Percentiles rank a stretch among this genome's conserved stretches.
Conservation (phyloP, 2,329 filamentous ascomycete genomes). For the Helicocarpus griseus region DNA sequence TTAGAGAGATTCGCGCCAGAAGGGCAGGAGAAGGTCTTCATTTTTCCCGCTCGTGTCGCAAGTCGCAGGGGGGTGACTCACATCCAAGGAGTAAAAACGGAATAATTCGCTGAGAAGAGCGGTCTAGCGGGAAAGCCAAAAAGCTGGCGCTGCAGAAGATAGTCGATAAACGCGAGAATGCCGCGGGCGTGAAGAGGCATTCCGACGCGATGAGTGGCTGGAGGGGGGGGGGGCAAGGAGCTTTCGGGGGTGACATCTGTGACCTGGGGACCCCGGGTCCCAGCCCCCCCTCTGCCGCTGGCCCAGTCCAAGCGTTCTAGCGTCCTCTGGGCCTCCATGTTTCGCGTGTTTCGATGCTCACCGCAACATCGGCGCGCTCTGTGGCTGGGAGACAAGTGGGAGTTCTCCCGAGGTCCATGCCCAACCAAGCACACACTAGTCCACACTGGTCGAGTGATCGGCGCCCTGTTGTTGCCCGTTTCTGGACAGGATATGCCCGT, state of each 20-base stretch:
- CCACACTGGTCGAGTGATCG: background rate
- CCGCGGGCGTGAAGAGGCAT: conserved; percentile 8
- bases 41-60: background rate
- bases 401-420: background rate
- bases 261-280: background rate
- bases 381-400: background rate
- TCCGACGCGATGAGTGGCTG: conserved; percentile 13
- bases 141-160: conserved; percentile 2
- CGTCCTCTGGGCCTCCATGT: no score
- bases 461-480: background rate
- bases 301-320: background rate
- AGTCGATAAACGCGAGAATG: conserved; percentile 8
- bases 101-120: conserved; percentile 9
- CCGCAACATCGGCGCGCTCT: background rate
- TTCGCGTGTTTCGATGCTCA: background rate
- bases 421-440: background rate
- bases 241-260: background rate
- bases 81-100: conserved; percentile 3
- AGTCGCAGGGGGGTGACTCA: conserved; percentile 8
- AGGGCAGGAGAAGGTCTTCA: background rate
- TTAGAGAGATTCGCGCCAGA: background rate
- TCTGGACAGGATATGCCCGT: background rate
- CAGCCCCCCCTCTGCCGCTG: background rate
- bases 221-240: background rate
- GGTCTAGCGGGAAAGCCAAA: conserved; percentile 5